phyloP scores from a whole-genome alignment of 2,329 filamentous ascomycete species.

The Lecanicillium sp. region DNA sequence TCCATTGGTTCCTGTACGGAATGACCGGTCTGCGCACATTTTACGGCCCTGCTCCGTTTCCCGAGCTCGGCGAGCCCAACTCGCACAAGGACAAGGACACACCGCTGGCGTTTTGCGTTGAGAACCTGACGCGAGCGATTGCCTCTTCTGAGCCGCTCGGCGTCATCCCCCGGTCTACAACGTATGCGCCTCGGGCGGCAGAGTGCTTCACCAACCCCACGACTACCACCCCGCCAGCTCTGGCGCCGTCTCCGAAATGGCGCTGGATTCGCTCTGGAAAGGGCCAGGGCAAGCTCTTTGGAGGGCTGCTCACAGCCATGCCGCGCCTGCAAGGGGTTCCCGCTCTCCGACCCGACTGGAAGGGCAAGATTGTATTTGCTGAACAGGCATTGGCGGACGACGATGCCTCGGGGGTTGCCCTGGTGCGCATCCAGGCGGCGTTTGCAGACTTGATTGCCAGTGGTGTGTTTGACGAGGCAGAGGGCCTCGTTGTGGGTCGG shows the following conservation, averaged over 20 bases:
- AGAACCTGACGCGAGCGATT: constrained; percentile 25
- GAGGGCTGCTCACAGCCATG: not conserved
- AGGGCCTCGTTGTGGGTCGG: not conserved
- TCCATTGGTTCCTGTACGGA: constrained; percentile 34
- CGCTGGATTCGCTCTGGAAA: not conserved
- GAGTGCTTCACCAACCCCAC: constrained; percentile 14
- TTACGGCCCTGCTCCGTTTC: constrained; percentile 31
- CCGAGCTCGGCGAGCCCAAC: constrained; percentile 27
- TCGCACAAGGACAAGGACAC: constrained; percentile 16
- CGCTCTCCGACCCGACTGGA: not conserved
- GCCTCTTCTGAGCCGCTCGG: constrained; percentile 19
- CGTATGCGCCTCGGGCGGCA: constrained; percentile 19
- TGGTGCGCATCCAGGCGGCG: not conserved
- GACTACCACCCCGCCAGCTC: constrained; percentile 9
- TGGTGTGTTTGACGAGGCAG: not conserved
- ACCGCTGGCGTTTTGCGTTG: constrained; percentile 21
- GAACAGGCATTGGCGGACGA: not conserved
- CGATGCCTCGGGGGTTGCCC: not conserved
- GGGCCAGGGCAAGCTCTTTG: not conserved
- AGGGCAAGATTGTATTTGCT: not conserved
- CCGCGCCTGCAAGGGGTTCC: not conserved
- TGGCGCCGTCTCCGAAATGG: not conserved
- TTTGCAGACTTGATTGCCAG: not conserved
- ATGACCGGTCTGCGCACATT: constrained; percentile 32
- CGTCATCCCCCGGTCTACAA: constrained; percentile 20